Evolutionary conservation across 2,329 filamentous ascomycete species (phyloP), one percentile per base, ranked within the genome.

Genomic region (Clarireedia paspali): DNA sequence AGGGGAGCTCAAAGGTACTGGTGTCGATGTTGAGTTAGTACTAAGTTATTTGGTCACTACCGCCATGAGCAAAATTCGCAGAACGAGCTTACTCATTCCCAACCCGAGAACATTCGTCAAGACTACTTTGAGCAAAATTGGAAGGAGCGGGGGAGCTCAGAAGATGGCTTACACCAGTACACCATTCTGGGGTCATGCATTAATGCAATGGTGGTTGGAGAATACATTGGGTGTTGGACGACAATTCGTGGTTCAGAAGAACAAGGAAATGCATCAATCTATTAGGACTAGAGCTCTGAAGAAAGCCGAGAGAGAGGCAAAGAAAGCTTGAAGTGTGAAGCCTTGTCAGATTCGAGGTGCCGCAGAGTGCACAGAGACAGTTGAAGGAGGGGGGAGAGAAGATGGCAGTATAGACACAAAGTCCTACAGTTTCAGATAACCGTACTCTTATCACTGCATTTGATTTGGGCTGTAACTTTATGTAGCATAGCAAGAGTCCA

Each of bases 61-160:
- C 1, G 90, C 92, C 67, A 99, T 99, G 94, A 92, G 88, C 74
- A 99, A 99, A 80, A 84, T 99, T 65, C 87, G 89, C 66, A 87
- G 85, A 56, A 77, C 90, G 0, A 92, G 82, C 61, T 73, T 85
- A 47, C 75, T 91, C 56, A 87, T 97, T 47, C 94, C 94, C 9
- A 90, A 80, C 57, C 88, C 92, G 14, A 87, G 85, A 70, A 76
- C 79, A 53, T 97, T 97, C 70, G 94, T 99, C 56, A 82, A 81
- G 65, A 77, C 88, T 6, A 83, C 87, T 0, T 75, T 99, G 57
- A 75, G 80, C 61, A 96, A 94, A 77, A 80, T 99, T 66, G 92
- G 92, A 9, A 74, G 83, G 48, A 82, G 81, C 55, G 88, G 89
- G 59, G 84, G 87, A 50, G 89, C 88, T 64, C 89, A 95, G 68